Evolutionary conservation across 2,329 filamentous ascomycete species (phyloP).

Genomic region (Nemania abortiva): DNA sequence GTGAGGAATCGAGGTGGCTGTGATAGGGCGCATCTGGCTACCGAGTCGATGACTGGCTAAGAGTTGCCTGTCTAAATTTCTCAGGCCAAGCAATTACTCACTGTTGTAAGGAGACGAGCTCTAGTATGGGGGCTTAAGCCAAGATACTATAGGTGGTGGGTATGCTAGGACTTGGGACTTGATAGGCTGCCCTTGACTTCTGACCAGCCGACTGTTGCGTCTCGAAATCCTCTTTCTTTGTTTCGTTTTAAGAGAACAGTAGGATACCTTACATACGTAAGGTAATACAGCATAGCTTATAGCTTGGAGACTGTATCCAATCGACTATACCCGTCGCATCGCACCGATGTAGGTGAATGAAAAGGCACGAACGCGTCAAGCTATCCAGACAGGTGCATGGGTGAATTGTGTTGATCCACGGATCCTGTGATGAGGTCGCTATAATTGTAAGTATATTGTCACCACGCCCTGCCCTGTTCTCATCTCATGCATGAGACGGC

Average conservation of each 20-base stretch:
- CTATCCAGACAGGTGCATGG: not conserved
- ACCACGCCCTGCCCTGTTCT: not conserved
- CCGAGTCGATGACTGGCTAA: slow-evolving; percentile 12
- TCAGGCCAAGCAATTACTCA: not conserved
- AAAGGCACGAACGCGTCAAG: slow-evolving; percentile 42
- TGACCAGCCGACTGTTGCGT: slow-evolving; percentile 39
- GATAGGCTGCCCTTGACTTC: slow-evolving; percentile 40
- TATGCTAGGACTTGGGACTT: slow-evolving; percentile 24
- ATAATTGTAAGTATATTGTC: not conserved
- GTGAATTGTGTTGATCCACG: slow-evolving; percentile 13
- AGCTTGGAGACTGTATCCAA: slow-evolving; percentile 12
- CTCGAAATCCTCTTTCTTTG: slow-evolving; percentile 6
- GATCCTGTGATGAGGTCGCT: not conserved
- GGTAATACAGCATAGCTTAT: slow-evolving; percentile 6
- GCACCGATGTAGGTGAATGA: slow-evolving; percentile 34
- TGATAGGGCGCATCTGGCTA: not conserved
- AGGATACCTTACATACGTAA: not conserved
- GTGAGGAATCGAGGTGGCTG: not conserved
- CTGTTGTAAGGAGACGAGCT: not conserved
- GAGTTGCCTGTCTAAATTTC: not conserved
- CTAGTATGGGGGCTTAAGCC: slow-evolving; percentile 6
- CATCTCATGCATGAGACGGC: slow-evolving; percentile 5
- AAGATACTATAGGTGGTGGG: slow-evolving; percentile 10
- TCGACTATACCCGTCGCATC: slow-evolving; percentile 7
- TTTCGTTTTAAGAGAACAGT: slow-evolving; percentile 8